These are phyloP conservation scores for Sugiyamaella xylanicola DNA, from an alignment of 1,139 yeast species.

Conservation along the genomic window DNA sequence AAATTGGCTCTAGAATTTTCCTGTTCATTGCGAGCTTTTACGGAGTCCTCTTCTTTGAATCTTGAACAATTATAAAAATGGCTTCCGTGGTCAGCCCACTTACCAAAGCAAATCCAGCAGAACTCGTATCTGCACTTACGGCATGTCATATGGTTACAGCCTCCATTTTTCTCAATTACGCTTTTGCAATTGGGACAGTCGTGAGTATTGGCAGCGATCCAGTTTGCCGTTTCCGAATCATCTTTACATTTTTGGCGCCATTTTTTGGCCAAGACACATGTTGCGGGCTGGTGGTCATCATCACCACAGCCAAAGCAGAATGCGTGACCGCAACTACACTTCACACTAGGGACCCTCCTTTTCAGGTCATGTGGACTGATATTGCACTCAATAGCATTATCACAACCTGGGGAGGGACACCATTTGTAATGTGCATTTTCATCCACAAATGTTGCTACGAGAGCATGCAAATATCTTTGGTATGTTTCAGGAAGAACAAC, in stretches of 20 bases:
- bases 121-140: slow-evolving; percentile 74
- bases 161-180: slow-evolving; percentile 78
- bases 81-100: slow-evolving; percentile 74
- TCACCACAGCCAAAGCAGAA: slow-evolving; percentile 80
- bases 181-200: slow-evolving; percentile 71
- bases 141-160: slow-evolving; percentile 96
- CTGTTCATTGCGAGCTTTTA: slow-evolving; percentile 41
- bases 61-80: slow-evolving; percentile 69
- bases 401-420: slow-evolving; percentile 92
- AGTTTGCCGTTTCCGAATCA: slow-evolving; percentile 85
- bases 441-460: slow-evolving; percentile 53
- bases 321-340: slow-evolving; percentile 65
- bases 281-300: slow-evolving; percentile 75
- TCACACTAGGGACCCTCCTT: slow-evolving; percentile 60
- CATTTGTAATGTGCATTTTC: slow-evolving; percentile 58
- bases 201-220: slow-evolving; percentile 89
- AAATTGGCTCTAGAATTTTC: slow-evolving; percentile 48
- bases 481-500: slow-evolving; percentile 40
- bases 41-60: slow-evolving; percentile 50
- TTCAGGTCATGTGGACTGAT: slow-evolving; percentile 44
- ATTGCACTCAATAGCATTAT: slow-evolving; percentile 55
- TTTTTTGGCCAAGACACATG: slow-evolving; percentile 65
- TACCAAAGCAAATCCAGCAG: slow-evolving; percentile 90
- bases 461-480: slow-evolving; percentile 33
- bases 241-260: slow-evolving; percentile 85